These are phyloP conservation scores for Debaryomyces hansenii DNA, from an alignment of 805 yeast species.

Conservation along the genomic window DNA sequence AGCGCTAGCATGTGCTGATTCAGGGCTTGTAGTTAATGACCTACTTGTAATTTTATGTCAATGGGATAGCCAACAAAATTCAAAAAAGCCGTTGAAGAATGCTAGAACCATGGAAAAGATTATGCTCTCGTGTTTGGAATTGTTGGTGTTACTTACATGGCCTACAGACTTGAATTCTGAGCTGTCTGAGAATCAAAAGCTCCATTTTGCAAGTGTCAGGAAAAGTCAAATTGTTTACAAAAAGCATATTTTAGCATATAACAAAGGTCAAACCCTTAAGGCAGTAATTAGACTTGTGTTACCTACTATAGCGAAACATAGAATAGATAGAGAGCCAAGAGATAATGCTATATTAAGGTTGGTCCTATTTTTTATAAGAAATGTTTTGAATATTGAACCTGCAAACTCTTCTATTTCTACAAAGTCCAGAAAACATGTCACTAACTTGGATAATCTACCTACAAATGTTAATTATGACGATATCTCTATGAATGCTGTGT, in stretches of 20 bases:
- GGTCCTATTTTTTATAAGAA: slow-evolving; percentile 72
- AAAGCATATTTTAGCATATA: slow-evolving; percentile 56
- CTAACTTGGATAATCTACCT: slow-evolving; percentile 48
- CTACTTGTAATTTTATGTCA: slow-evolving; percentile 69
- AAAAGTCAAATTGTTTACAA: slow-evolving; percentile 73
- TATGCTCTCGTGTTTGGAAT: slow-evolving; percentile 71
- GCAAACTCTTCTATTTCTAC: slow-evolving; percentile 52
- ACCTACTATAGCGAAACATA: slow-evolving; percentile 54
- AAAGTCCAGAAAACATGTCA: slow-evolving; percentile 36
- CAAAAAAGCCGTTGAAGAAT: slow-evolving; percentile 28
- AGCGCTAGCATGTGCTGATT: slow-evolving; percentile 83
- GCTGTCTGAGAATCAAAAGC: slow-evolving; percentile 57
- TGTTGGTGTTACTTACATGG: slow-evolving; percentile 83
- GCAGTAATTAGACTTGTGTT: slow-evolving; percentile 70
- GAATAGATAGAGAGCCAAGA: slow-evolving; percentile 58
- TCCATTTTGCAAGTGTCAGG: slow-evolving; percentile 58
- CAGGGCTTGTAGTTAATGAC: slow-evolving; percentile 72
- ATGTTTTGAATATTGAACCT: slow-evolving; percentile 76
- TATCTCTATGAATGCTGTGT: slow-evolving; percentile 58
- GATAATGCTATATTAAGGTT: slow-evolving; percentile 74
- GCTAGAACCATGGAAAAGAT: slow-evolving; percentile 52
- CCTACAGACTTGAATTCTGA: slow-evolving; percentile 67
- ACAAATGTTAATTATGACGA: slow-evolving; percentile 62
- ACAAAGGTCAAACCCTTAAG: slow-evolving; percentile 61
- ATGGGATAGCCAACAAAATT: slow-evolving; percentile 55